These are phyloP conservation scores for Actinomucor elegans DNA, from an alignment of 371 early-diverging fungal genomes.

Conservation along the genomic window DNA sequence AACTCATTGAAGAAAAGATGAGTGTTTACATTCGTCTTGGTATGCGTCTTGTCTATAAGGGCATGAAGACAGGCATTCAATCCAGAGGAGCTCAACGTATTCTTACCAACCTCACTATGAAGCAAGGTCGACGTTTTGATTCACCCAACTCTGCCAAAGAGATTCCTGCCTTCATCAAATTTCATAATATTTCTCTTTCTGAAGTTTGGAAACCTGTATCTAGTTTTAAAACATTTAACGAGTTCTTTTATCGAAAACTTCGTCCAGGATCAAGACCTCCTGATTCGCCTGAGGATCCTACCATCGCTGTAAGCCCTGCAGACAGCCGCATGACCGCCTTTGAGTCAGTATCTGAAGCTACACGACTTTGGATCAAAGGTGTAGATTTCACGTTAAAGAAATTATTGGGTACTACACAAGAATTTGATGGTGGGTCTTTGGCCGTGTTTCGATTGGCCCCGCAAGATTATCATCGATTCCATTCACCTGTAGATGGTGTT, in stretches of 20 bases:
- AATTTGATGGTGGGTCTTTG: constrained; percentile 60
- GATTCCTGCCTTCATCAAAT: constrained; percentile 75
- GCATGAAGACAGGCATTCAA: constrained; percentile 49
- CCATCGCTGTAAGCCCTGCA: constrained; percentile 71
- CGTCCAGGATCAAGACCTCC: constrained; percentile 67
- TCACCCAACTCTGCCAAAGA: constrained; percentile 65
- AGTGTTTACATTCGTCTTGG: constrained; percentile 80
- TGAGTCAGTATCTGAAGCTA: constrained; percentile 53
- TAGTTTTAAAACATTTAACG: constrained; percentile 76
- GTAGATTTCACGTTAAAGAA: constrained; percentile 54
- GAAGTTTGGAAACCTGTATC: constrained; percentile 70
- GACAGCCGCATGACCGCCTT: constrained; percentile 69
- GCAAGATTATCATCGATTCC: constrained; percentile 82
- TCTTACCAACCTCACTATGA: constrained; percentile 59
- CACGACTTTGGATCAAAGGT: constrained; percentile 74
- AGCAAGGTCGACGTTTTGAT: constrained; percentile 78
- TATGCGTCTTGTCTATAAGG: constrained; percentile 75
- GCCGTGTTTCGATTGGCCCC: constrained; percentile 76
- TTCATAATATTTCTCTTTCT: constrained; percentile 62
- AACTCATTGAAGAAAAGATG: constrained; percentile 79
- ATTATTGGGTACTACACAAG: constrained; percentile 50
- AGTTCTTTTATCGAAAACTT: constrained; percentile 85
- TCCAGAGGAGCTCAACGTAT: constrained; percentile 51
- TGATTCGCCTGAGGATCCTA: constrained; percentile 61
- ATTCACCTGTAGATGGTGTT: constrained; percentile 64